These are phyloP conservation scores for Moricandia moricandioides DNA, from an alignment of 345 rosid species.

Conservation along the genomic window DNA sequence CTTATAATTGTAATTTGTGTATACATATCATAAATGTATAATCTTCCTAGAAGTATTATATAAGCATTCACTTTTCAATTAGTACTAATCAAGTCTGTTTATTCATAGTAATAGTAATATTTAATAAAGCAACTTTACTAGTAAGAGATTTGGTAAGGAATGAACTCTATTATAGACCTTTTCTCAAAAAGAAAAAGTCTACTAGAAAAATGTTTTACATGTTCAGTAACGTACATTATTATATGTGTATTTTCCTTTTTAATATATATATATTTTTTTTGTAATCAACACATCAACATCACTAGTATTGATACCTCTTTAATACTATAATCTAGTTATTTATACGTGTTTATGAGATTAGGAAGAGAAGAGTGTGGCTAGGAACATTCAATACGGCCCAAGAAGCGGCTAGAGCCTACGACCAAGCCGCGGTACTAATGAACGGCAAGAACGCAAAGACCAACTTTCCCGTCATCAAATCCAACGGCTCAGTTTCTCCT, in stretches of 20 bases:
- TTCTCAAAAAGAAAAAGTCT: not conserved
- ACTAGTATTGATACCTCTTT: not conserved
- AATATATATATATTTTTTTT: not conserved
- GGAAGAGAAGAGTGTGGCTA: constrained; percentile 81
- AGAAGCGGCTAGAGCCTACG: constrained; percentile 72
- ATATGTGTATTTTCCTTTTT: not conserved
- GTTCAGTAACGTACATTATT: not conserved
- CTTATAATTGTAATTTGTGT: not conserved
- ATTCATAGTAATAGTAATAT: not conserved
- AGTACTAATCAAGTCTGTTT: not conserved
- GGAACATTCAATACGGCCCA: constrained; percentile 82
- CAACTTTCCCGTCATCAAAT: constrained; percentile 50
- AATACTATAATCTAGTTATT: not conserved
- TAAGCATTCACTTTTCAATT: not conserved
- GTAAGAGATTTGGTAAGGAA: not conserved
- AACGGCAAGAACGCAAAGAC: constrained; percentile 72
- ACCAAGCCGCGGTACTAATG: constrained; percentile 68
- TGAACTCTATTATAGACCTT: not conserved
- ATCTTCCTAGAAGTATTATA: not conserved
- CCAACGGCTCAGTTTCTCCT: constrained; percentile 10
- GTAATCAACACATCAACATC: not conserved
- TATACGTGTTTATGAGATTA: constrained; percentile 4
- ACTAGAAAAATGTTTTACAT: not conserved
- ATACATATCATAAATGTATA: not conserved
- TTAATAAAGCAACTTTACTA: not conserved